These are phyloP conservation scores for Physcomitrellopsis africana DNA, from an alignment of 225 moss, liverwort and hornwort genomes.

Conservation along the genomic window DNA sequence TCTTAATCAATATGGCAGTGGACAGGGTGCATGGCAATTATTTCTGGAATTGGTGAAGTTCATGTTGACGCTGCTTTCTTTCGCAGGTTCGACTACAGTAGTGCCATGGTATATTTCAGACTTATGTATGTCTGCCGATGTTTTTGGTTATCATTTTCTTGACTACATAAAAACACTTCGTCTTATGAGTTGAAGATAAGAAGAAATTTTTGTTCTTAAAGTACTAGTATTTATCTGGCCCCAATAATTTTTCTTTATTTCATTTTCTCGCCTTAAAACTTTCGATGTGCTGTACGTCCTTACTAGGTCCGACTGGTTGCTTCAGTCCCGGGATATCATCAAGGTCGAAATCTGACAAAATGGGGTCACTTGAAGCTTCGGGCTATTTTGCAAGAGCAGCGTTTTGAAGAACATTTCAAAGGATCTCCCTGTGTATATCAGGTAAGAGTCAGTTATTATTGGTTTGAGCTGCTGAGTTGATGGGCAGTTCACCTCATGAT, in stretches of 20 bases:
- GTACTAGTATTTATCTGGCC: not conserved
- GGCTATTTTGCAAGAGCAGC: constrained; percentile 68
- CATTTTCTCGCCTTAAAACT: not conserved
- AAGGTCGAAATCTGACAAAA: constrained; percentile 64
- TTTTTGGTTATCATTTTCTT: not conserved
- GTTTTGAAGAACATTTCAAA: constrained; percentile 74
- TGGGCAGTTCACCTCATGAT: constrained; percentile 8
- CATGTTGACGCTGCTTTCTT: constrained; percentile 81
- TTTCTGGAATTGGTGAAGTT: constrained; percentile 69
- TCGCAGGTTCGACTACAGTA: constrained; percentile 78
- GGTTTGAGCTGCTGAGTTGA: constrained; percentile 1
- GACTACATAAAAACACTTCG: not conserved
- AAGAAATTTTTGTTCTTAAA: not conserved
- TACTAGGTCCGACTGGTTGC: constrained; percentile 82
- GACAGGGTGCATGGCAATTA: constrained; percentile 68
- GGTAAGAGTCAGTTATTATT: constrained; percentile 44
- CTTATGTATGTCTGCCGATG: not conserved
- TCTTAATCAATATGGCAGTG: constrained; percentile 61
- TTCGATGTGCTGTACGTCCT: constrained; percentile 5
- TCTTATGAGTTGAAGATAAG: not conserved
- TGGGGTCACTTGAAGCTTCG: constrained; percentile 99
- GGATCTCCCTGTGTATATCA: constrained; percentile 75
- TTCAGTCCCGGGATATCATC: constrained; percentile 96
- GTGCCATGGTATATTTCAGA: constrained; percentile 60
- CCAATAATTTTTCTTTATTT: not conserved